These are phyloP conservation scores for Gliomastix tumulicola DNA, from an alignment of 2,329 filamentous ascomycete species.

Conservation along the genomic window DNA sequence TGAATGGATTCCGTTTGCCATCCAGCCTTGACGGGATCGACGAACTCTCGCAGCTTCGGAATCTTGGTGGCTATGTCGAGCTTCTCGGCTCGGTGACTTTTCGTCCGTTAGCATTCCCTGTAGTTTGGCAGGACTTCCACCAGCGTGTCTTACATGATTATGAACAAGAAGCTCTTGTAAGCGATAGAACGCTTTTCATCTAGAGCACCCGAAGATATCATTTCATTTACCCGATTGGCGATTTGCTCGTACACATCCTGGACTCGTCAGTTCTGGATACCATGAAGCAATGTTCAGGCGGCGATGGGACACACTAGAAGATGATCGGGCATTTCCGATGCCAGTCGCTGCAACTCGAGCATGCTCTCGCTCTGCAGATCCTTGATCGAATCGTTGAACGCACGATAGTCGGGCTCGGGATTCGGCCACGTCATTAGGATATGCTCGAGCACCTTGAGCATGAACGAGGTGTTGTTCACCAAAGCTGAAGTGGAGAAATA, in stretches of 20 bases:
- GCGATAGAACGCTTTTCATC: constrained; percentile 83
- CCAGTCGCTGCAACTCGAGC: constrained; percentile 80
- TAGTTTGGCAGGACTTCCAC: too few species aligned
- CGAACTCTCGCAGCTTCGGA: constrained; percentile 65
- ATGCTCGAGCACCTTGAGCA: constrained; percentile 84
- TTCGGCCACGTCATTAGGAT: constrained; percentile 78
- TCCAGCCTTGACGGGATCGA: constrained; percentile 71
- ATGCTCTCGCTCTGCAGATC: constrained; percentile 81
- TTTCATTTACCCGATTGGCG: constrained; percentile 73
- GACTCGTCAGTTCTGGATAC: too few species aligned
- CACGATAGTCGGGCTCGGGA: constrained; percentile 60
- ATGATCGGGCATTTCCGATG: constrained; percentile 85
- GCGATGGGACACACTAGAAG: constrained; percentile 52
- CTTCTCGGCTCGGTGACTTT: constrained; percentile 74
- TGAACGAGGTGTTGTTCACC: constrained; percentile 70
- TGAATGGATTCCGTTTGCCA: constrained; percentile 72
- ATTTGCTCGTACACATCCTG: constrained; percentile 81
- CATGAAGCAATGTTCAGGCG: too few species aligned
- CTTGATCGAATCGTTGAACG: constrained; percentile 83
- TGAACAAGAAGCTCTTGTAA: constrained; percentile 86
- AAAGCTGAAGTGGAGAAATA: constrained; percentile 78
- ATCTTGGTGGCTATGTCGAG: constrained; percentile 67
- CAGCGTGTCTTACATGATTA: constrained; percentile 64
- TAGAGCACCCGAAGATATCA: constrained; percentile 62
- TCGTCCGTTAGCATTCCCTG: too few species aligned